Evolutionary conservation across 208 protist species (phyloP), one percentile per base, ranked within the genome.

Genomic region (Leishmania tropica): DNA sequence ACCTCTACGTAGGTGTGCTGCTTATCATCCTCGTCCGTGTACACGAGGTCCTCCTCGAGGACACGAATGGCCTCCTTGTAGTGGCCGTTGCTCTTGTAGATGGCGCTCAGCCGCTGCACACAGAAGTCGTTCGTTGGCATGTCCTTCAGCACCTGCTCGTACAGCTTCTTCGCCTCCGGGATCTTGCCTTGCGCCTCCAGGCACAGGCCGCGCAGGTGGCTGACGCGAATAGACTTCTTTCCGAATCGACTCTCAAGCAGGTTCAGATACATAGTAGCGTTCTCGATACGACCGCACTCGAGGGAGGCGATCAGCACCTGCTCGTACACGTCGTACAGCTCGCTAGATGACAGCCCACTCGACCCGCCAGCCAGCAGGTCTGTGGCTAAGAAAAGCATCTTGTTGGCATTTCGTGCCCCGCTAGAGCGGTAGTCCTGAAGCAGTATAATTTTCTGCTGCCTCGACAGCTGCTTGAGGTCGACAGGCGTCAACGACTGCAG

Each of bases 251-350:
- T 94, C 81, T 95, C 88, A 40, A 97, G 83, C 21, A 94, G 60
- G 64, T 89, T 83, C 31, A 96, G 85, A 75, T 95, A 94, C 76
- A 91, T 86, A 21, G 78, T 70, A 1, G 92, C 92, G 17, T 87
- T 91, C 40, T 92, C 89, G 31, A 93, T 78, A 40, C 85, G 81
- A 54, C 94, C 94, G 75, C 89, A 94, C 76, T 96, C 92, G 10
- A 97, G 87, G 11, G 92, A 90, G n/a, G 92, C 88, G 51, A 97
- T 88, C 37, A 97, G 86, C 53, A 93, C 87, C 83, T 94, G 89
- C 86, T 97, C 94, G 72, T 96, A 95, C 31, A 95, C 85, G 6
- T 88, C 84, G 74, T 90, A 94, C 70, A 93, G 79, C 83, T 97
- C 91, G 31, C 53, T 77, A 10, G 82, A 60, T 67, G 74, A 77